Percentiles rank a stretch among this genome's conserved stretches.
Conservation (phyloP, 169 alveolate genomes). For the Cryptosporidium felis region DNA sequence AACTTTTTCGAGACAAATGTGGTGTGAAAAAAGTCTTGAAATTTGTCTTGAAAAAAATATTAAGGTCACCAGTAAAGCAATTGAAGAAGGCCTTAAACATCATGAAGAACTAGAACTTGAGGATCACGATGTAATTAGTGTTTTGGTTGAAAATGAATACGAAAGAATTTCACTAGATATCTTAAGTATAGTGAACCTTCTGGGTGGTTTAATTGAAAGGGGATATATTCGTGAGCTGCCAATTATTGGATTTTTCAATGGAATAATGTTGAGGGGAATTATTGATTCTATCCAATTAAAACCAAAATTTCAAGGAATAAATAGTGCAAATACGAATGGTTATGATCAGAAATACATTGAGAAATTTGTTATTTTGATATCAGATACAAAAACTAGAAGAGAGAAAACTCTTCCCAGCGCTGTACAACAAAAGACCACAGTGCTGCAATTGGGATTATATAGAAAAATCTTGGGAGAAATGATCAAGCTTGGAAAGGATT, state of each 20-base stretch:
- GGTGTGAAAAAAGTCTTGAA: conserved; percentile 65
- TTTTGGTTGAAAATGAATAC: conserved; percentile 30
- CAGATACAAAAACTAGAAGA: conserved; percentile 67
- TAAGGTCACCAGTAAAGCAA: conserved; percentile 51
- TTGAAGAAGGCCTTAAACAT: conserved; percentile 58
- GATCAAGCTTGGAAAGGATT: conserved; percentile 26
- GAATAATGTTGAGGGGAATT: conserved; percentile 53
- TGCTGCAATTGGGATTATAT: conserved; percentile 50
- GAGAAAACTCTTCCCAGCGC: conserved; percentile 45
- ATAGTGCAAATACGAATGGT: background rate
- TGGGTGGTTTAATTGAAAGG: conserved; percentile 28
- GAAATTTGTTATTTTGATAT: conserved; percentile 14
- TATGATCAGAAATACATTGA: conserved; percentile 1
- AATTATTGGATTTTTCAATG: conserved; percentile 41
- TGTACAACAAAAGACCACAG: conserved; percentile 64
- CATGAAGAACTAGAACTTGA: conserved; percentile 57
- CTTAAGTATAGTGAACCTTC: conserved; percentile 17
- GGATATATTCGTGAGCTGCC: conserved; percentile 65
- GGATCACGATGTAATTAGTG: conserved; percentile 45
- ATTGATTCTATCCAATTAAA: conserved; percentile 44
- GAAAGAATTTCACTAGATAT: conserved; percentile 29
- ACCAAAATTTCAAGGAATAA: conserved; percentile 5
- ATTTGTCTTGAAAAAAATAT: conserved; percentile 41
- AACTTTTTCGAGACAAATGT: conserved; percentile 64
- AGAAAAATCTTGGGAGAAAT: conserved; percentile 22